Evolutionary conservation across 2,329 filamentous ascomycete genomes (phyloP).

Genomic region (Diaporthe australafricana): DNA sequence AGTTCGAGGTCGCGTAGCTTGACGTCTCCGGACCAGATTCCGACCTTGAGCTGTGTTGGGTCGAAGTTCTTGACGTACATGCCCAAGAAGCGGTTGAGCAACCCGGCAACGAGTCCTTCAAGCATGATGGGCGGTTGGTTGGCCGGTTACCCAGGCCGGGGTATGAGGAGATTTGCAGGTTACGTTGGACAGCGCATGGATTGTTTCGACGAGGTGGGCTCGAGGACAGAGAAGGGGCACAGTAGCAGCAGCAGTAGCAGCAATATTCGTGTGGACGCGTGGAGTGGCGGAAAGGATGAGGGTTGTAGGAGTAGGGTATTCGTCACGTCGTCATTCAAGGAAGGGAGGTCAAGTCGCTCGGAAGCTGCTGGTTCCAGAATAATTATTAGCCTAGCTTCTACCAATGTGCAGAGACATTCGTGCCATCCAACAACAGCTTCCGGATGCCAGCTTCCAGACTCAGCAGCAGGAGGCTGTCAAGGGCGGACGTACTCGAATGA

Average conservation of each 20-base stretch:
- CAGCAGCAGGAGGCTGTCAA: not conserved
- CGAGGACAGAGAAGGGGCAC: not conserved
- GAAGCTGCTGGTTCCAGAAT: not conserved
- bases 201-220: constrained; percentile 19
- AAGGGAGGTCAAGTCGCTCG: constrained; percentile 13
- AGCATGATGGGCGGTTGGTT: constrained; percentile 79
- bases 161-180: constrained; percentile 27
- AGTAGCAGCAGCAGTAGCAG: not conserved
- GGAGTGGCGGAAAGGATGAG: not conserved
- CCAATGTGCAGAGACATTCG: not conserved
- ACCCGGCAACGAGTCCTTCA: constrained; percentile 94
- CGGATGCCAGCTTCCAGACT: too few relatives aligned
- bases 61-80: constrained; percentile 99
- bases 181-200: constrained; percentile 32
- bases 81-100: constrained; percentile 99
- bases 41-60: constrained; percentile 95
- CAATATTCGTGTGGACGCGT: not conserved
- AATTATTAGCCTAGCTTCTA: constrained; percentile 19
- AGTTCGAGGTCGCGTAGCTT: constrained; percentile 94
- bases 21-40: constrained; percentile 99
- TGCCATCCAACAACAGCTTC: not conserved
- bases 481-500: constrained; percentile 1
- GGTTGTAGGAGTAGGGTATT: constrained; percentile 7
- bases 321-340: constrained; percentile 12
- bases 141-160: constrained; percentile 79